Evolutionary conservation across 129 eudicot species (phyloP).

Genomic region (Tanacetum coccineum): DNA sequence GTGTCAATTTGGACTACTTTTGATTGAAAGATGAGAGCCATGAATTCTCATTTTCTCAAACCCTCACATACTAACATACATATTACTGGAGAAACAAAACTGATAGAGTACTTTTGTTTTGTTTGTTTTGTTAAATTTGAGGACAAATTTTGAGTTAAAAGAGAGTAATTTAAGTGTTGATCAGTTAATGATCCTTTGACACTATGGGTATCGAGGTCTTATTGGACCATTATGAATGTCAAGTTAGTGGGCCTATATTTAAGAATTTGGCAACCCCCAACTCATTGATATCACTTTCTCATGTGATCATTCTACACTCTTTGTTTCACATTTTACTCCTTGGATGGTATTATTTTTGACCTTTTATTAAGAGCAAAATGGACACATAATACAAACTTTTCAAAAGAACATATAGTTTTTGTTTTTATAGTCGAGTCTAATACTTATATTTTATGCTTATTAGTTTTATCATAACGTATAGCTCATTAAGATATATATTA

Average conservation of each 20-base stretch:
- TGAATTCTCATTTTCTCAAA: not conserved
- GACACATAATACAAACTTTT: no score
- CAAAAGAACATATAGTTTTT: no score
- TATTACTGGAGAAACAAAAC: not conserved
- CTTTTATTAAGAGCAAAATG: no score
- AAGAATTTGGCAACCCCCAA: not conserved
- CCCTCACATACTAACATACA: not conserved
- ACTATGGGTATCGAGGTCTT: not conserved
- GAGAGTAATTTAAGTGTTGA: not conserved
- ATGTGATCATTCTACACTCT: no score
- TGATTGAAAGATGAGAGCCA: not conserved
- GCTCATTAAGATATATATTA: no score
- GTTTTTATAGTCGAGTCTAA: no score
- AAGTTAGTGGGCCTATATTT: not conserved
- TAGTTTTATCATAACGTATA: no score
- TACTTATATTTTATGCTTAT: no score
- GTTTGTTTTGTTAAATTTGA: not conserved
- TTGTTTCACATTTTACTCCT: no score
- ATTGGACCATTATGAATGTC: not conserved
- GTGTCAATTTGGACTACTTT: constrained; percentile 2
- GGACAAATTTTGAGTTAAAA: not conserved
- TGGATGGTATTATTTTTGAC: no score
- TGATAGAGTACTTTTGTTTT: not conserved
- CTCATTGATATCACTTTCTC: not conserved
- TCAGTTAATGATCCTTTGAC: not conserved